Base-by-base conservation (phyloP, 345 rosid species). In the Cardiospermum halicacabum region DNA sequence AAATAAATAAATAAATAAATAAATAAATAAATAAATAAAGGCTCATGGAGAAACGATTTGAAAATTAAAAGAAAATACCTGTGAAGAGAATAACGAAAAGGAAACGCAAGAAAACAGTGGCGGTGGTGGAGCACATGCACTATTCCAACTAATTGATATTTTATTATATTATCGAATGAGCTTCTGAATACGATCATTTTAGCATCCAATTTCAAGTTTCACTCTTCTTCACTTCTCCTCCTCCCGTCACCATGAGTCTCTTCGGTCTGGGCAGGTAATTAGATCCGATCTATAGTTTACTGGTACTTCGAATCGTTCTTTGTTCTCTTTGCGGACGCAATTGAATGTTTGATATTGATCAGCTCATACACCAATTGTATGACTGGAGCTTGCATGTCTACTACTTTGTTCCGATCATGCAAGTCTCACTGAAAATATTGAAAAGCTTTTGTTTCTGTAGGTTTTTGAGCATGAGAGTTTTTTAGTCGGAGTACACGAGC, bases 161-260 rank as follows among this genome's bases (percentile, higher is more conserved):
- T n/a, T n/a, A n/a, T n/a, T n/a, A n/a, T n/a, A n/a, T n/a, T n/a
- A n/a, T n/a, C n/a, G n/a, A n/a, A n/a, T n/a, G n/a, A n/a, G n/a
- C n/a, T n/a, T n/a, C n/a, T n/a, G n/a, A n/a, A n/a, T n/a, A n/a
- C n/a, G n/a, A n/a, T n/a, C n/a, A n/a, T 12, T 28, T 68, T 58
- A 45, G 11, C 12, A 48, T 39, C 69, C 11, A 39, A 53, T 39
- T 24, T 24, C 11, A 42, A 60, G 31, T 53, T 30, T 34, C 66
- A 28, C 65, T 66, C 32, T 56, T 47, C 8, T 13, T 47, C 24
- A 47, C 22, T 65, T 65, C 48, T 54, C 27, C 18, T 61, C n/a
- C n/a, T n/a, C n/a, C n/a, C n/a, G n/a, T n/a, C n/a, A 81, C 85
- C 58, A 86, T 81, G 91, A 83, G 88, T 75, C 88, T 86, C 71